Base-by-base conservation (phyloP, 805 yeast species). In the Debaryomyces tyrocola region DNA sequence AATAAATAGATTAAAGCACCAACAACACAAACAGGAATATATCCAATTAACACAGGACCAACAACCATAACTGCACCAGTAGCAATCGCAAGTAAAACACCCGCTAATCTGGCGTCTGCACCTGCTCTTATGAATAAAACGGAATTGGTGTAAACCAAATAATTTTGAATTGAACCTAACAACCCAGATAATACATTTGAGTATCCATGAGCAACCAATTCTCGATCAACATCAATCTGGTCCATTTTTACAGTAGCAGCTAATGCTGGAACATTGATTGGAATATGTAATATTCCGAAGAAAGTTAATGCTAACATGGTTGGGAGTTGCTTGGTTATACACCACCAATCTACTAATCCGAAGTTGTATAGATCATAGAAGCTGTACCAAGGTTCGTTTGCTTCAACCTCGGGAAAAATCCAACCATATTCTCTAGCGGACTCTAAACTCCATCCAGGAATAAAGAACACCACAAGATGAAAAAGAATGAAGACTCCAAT, bases 211-310 rank as follows among this genome's bases (percentile, higher is more conserved):
- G 97, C 97, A 28, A 92, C 85, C 47, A 94, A 77, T 67, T 94
- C 99, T 48, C 91, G 77, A 64, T 94, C 96, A 35, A 94, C 96
- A 62, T 91, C 96, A 54, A 87, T 81, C 46, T 84, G 84, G 64
- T 87, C 94, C 78, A 87, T 85, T 3, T 89, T 88, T 0, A 89
- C 79, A 5, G 96, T 86, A 14, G 91, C 94, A 0, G 98, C 97
- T 40, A 94, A 74, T 0, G 99, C 98, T 1, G 99, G 99, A 11
- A 94, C 97, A 62, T 94, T 94, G 49, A 94, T 94, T 4, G 99
- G 99, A 9, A 94, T 99, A 58, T 94, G 99, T 45, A 94, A 70
- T 34, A 94, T 86, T 10, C 99, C 99, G 59, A 94, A 94, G 62
- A 94, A 94, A 0, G 98, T 91, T 52, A 94, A 73, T 0, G 99